These are phyloP conservation scores for Lenwebbia sp. DNA, from an alignment of 345 rosid genomes.

Conservation along the genomic window DNA sequence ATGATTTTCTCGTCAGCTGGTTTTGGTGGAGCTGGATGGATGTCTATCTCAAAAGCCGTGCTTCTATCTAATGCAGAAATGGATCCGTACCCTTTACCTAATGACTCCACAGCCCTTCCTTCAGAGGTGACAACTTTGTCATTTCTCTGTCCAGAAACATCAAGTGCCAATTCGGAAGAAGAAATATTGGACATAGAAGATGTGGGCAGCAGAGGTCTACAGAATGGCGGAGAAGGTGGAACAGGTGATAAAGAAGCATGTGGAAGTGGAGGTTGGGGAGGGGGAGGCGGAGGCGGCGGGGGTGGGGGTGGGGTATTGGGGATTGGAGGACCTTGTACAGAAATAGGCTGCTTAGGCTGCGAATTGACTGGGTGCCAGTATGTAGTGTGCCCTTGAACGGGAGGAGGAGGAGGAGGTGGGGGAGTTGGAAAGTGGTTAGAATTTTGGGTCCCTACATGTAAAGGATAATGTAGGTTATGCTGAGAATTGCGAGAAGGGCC, in stretches of 20 bases:
- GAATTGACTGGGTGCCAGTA: slow-evolving; percentile 17
- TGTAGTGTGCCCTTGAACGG: slow-evolving; percentile 15
- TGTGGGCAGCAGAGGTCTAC: slow-evolving; percentile 1
- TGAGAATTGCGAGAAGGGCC: slow-evolving; percentile 18
- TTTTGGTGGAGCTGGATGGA: slow-evolving; percentile 24
- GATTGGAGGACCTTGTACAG: slow-evolving; percentile 19
- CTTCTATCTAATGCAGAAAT: slow-evolving; percentile 1
- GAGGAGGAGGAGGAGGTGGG: slow-evolving; percentile 15
- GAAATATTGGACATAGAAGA: slow-evolving; percentile 2
- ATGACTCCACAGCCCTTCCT: neutral
- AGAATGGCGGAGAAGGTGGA: slow-evolving; percentile 13
- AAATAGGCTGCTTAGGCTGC: slow-evolving; percentile 10
- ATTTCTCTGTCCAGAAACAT: neutral
- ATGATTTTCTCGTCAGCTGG: slow-evolving; percentile 18
- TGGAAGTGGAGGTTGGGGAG: slow-evolving; percentile 13
- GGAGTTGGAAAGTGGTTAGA: slow-evolving; percentile 12
- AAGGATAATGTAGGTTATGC: slow-evolving; percentile 10
- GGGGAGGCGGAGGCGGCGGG: slow-evolving; percentile 11
- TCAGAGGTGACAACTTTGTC: neutral
- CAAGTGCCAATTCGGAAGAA: slow-evolving; percentile 9
- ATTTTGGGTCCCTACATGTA: slow-evolving; percentile 13
- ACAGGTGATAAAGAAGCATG: slow-evolving; percentile 15
- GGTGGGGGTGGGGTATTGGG: neutral
- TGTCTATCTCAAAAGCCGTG: neutral
- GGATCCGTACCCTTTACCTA: slow-evolving; percentile 7